phyloP scores from a whole-genome alignment of 106 monocot species.

The Dendrobium catenatum region DNA sequence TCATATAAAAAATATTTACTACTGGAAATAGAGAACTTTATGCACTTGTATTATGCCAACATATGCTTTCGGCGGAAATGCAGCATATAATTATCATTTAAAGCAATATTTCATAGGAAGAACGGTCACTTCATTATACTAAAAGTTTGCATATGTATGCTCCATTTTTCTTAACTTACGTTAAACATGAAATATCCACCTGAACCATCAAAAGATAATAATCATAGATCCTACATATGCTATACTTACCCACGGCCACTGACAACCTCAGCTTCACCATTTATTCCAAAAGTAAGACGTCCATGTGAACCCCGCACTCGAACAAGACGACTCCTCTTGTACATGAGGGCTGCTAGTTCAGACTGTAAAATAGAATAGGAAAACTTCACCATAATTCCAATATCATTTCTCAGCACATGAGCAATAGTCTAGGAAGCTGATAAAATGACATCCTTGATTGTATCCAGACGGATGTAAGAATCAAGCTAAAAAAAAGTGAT shows the following conservation, averaged over 20 bases:
- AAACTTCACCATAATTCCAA: not conserved
- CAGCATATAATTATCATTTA: not conserved
- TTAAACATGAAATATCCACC: not conserved
- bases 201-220: not conserved
- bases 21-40: not conserved
- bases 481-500: not conserved
- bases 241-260: conserved; percentile 80
- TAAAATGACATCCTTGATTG: not conserved
- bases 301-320: conserved; percentile 82
- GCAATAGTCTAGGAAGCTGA: not conserved
- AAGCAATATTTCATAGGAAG: not conserved
- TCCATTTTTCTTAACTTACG: not conserved
- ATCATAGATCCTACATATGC: not conserved
- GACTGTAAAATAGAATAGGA: conserved; percentile 36
- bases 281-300: conserved; percentile 74
- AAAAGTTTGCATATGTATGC: not conserved
- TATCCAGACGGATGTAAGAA: not conserved
- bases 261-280: conserved; percentile 96
- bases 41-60: not conserved
- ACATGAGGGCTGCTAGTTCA: conserved; percentile 96
- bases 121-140: not conserved
- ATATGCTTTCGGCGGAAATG: not conserved
- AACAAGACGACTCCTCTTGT: conserved; percentile 82
- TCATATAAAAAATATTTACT: not conserved
- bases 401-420: not conserved